Conservation (phyloP, 495 filamentous ascomycete genomes). For the Penicillium chermesinum region DNA sequence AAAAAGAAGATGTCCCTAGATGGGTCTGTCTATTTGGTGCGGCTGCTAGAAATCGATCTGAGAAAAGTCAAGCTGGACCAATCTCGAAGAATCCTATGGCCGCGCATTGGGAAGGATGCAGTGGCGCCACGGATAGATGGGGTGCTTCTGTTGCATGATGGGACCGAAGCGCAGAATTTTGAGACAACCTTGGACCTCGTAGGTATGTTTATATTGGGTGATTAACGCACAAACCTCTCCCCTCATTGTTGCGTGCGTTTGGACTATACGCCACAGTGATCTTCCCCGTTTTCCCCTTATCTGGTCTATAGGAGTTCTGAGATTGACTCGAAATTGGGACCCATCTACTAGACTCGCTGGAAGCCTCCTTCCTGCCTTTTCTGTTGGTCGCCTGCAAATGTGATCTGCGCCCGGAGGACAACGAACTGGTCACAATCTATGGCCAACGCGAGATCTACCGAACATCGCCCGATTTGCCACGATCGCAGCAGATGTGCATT, state of each 20-base stretch:
- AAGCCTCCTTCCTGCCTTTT: slow-evolving; percentile 61
- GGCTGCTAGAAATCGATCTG: slow-evolving; percentile 68
- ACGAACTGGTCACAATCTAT: slow-evolving; percentile 45
- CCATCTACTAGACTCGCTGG: slow-evolving; percentile 59
- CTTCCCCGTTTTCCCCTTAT: neutral
- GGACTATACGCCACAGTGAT: neutral
- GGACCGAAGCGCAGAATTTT: slow-evolving; percentile 67
- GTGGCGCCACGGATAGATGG: slow-evolving; percentile 73
- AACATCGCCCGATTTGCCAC: slow-evolving; percentile 63
- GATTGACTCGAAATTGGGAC: slow-evolving; percentile 2
- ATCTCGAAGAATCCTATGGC: slow-evolving; percentile 67
- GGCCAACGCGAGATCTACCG: slow-evolving; percentile 65
- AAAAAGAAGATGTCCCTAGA: slow-evolving; percentile 74
- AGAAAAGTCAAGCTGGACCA: slow-evolving; percentile 39
- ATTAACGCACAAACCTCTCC: neutral
- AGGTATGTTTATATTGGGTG: slow-evolving; percentile 18
- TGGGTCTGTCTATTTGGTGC: slow-evolving; percentile 69
- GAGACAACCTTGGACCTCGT: slow-evolving; percentile 61
- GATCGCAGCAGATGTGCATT: slow-evolving; percentile 73
- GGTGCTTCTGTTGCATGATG: slow-evolving; percentile 79
- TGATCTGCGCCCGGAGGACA: slow-evolving; percentile 56
- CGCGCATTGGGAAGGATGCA: slow-evolving; percentile 59
- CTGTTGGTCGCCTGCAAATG: slow-evolving; percentile 82
- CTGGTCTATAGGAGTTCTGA: neutral
- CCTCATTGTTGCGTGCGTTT: too few species aligned